Percentiles rank a stretch among this genome's conserved stretches.
Evolutionary conservation across 2,329 filamentous ascomycete genomes (phyloP).

Genomic region (Colletotrichum ledebouriae): DNA sequence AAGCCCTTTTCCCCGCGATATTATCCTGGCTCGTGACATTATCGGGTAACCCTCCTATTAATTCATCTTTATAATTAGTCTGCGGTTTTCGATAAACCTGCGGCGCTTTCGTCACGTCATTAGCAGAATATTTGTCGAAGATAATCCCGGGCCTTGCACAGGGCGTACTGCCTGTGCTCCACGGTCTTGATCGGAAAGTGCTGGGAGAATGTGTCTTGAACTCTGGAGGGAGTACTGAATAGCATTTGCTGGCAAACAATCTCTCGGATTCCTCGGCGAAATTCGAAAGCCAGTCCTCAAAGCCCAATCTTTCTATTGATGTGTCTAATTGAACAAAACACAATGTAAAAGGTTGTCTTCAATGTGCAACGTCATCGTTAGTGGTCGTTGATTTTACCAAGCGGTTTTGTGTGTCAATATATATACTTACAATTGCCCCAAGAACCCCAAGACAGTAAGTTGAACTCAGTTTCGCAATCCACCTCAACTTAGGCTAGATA

Average conservation of each 20-base stretch:
- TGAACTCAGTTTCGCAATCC: too few species aligned
- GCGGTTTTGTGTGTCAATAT: too few species aligned
- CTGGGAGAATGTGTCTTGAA: not conserved
- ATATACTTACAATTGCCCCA: too few species aligned
- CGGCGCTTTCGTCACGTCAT: slow-evolving; percentile 9
- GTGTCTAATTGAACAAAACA: too few species aligned
- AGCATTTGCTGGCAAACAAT: not conserved
- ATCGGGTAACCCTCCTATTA: not conserved
- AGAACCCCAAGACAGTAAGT: too few species aligned
- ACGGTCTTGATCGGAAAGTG: not conserved
- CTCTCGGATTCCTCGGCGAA: too few species aligned
- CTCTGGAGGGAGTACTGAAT: slow-evolving; percentile 10
- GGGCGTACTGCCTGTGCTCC: not conserved
- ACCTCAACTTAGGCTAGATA: too few species aligned
- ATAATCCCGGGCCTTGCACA: not conserved
- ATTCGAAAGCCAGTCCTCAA: not conserved
- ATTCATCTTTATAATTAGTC: not conserved
- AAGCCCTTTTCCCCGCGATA: too few species aligned
- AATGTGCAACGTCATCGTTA: too few species aligned
- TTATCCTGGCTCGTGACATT: too few species aligned
- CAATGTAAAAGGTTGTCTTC: too few species aligned
- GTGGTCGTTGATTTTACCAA: too few species aligned
- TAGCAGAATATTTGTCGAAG: slow-evolving; percentile 2
- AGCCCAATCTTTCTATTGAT: not conserved
- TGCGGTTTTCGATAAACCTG: slow-evolving; percentile 25